Percentiles rank a stretch among this genome's conserved stretches.
Conservation (phyloP, 1,284 basidiomycete genomes). For the Blastosporella zonata region DNA sequence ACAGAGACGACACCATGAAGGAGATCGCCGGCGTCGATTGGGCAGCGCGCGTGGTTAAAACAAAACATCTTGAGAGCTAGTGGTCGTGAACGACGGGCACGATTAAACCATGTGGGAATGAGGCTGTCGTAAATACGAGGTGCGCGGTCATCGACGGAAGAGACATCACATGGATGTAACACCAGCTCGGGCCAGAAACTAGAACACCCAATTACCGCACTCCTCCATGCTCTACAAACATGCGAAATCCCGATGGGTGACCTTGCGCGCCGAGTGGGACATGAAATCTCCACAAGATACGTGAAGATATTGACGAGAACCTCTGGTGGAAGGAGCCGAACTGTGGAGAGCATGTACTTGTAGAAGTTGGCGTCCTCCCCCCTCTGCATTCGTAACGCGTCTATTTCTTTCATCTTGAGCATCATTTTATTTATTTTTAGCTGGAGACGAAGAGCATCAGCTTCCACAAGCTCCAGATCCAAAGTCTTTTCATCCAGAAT, state of each 20-base stretch:
- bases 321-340: not conserved
- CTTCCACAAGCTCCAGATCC: not conserved
- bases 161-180: not conserved
- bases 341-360: not conserved
- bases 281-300: not conserved
- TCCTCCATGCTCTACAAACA: not conserved
- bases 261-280: not conserved
- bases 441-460: not conserved
- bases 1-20: not conserved
- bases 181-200: not conserved
- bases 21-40: not conserved
- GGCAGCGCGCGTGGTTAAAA: not conserved
- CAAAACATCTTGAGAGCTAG: not conserved
- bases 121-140: not conserved
- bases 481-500: not conserved
- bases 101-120: not conserved
- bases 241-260: not conserved
- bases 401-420: not conserved
- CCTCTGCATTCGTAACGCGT: not conserved
- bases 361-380: not conserved
- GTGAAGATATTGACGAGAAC: not conserved
- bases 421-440: not conserved
- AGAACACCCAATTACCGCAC: not conserved
- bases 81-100: not conserved
- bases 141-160: not conserved